These are phyloP conservation scores for Saprolegnia parasitica DNA, from an alignment of 352 stramenopile genomes.

Conservation along the genomic window DNA sequence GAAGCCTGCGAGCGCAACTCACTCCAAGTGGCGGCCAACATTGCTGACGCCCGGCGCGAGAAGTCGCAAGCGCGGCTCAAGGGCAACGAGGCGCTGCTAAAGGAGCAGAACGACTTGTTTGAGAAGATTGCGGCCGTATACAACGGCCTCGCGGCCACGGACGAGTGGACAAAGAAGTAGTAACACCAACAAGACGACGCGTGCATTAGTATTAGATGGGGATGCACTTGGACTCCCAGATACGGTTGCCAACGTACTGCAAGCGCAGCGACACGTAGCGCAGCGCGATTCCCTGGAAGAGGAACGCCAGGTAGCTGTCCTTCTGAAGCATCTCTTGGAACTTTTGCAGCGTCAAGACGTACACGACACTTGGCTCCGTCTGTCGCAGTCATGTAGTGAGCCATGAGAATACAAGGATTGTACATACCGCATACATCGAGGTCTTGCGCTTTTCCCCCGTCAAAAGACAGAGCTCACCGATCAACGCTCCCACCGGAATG, in stretches of 20 bases:
- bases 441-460: conserved; percentile 79
- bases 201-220: conserved; percentile 40
- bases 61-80: conserved; percentile 22
- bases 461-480: conserved; percentile 72
- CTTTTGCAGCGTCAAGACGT: conserved; percentile 50
- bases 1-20: conserved; percentile 20
- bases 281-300: conserved; percentile 69
- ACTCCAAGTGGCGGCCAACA: conserved; percentile 16
- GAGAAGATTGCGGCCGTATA: conserved; percentile 8
- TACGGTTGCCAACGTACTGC: conserved; percentile 78
- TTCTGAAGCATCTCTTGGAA: conserved; percentile 61
- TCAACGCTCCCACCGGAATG: conserved; percentile 59
- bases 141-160: conserved; percentile 10
- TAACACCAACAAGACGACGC: background rate
- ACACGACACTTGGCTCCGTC: conserved; percentile 54
- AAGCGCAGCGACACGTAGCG: conserved; percentile 69
- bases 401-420: background rate
- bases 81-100: conserved; percentile 15
- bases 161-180: conserved; percentile 25
- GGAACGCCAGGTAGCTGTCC: conserved; percentile 61
- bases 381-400: background rate
- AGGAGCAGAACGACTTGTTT: conserved; percentile 22
- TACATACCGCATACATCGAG: conserved; percentile 44
- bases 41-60: conserved; percentile 15
- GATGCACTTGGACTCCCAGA: conserved; percentile 81